Evolutionary conservation across 352 stramenopile genomes (phyloP).

Genomic region (Globisporangium irregulare): DNA sequence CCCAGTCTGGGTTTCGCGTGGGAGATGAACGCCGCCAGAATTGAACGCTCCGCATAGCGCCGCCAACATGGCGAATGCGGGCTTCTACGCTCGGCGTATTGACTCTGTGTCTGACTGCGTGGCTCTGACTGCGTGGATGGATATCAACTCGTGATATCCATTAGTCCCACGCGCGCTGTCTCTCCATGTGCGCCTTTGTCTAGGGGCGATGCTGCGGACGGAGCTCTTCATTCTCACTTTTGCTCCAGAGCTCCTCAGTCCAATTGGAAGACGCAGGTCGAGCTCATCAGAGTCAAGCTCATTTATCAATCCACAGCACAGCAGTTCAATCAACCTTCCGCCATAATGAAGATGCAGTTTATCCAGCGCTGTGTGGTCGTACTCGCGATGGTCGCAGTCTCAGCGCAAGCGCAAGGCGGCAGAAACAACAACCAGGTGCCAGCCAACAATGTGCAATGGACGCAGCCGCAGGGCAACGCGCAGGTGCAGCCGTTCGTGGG

Average conservation of each 20-base stretch:
- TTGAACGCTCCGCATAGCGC: constrained; percentile 3
- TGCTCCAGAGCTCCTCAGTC: background rate
- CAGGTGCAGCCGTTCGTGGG: constrained; percentile 15
- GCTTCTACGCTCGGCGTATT: background rate
- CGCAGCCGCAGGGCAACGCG: constrained; percentile 11
- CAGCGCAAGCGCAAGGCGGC: background rate
- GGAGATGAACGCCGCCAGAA: background rate
- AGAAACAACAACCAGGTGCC: background rate
- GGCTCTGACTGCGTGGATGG: background rate
- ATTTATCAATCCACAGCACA: constrained; percentile 4
- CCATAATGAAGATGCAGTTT: constrained; percentile 15
- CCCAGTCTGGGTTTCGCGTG: background rate
- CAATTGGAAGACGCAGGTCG: constrained; percentile 4
- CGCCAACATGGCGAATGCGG: background rate
- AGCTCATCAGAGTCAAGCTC: background rate
- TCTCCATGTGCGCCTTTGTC: background rate
- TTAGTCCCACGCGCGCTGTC: background rate
- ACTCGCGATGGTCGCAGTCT: constrained; percentile 6
- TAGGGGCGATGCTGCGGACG: background rate
- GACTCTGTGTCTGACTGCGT: background rate
- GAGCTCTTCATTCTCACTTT: constrained; percentile 2
- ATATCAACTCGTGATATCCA: background rate
- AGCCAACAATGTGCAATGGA: background rate
- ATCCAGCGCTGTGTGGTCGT: constrained; percentile 11
- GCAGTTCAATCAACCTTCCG: background rate